Percentiles rank a stretch among this genome's conserved stretches.
Evolutionary conservation across 2,329 filamentous ascomycete genomes (phyloP).

Genomic region (Fusarium illudens): DNA sequence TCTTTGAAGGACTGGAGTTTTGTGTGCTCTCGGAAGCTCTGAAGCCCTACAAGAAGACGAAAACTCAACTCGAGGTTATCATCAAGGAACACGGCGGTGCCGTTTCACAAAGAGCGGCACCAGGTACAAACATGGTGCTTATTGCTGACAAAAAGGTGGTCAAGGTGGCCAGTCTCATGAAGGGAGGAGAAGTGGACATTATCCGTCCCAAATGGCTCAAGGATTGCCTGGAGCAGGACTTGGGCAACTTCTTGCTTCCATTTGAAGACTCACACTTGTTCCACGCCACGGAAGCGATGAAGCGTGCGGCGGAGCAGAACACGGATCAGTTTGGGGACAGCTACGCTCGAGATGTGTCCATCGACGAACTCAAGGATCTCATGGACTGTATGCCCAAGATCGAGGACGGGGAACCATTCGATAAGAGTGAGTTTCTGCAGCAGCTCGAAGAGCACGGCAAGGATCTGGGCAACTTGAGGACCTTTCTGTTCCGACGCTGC

Average conservation of each 20-base stretch:
- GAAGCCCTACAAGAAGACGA: conserved; percentile 75
- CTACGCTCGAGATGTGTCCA: conserved; percentile 74
- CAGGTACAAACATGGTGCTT: conserved; percentile 70
- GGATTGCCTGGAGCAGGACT: conserved; percentile 74
- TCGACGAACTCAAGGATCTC: conserved; percentile 68
- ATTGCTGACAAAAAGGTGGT: conserved; percentile 83
- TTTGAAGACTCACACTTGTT: conserved; percentile 74
- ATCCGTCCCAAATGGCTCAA: conserved; percentile 83
- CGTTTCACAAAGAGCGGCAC: conserved; percentile 76
- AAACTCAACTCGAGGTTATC: conserved; percentile 79
- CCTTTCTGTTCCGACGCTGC: conserved; percentile 62
- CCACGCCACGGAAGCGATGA: conserved; percentile 67
- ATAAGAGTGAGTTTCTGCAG: conserved; percentile 57
- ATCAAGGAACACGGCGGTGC: conserved; percentile 85
- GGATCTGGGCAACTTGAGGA: conserved; percentile 57
- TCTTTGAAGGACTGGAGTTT: conserved; percentile 82
- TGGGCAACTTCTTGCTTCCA: conserved; percentile 69
- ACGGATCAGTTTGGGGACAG: conserved; percentile 85
- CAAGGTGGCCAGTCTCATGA: conserved; percentile 84
- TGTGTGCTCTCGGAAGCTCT: conserved; percentile 82
- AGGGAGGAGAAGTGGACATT: conserved; percentile 74
- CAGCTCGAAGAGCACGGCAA: conserved; percentile 66
- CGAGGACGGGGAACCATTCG: conserved; percentile 52
- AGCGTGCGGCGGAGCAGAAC: conserved; percentile 64
- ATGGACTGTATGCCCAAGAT: conserved; percentile 61